These are phyloP conservation scores for Termitomyces sp. DNA, from an alignment of 768 basidiomycete genomes.

Conservation along the genomic window DNA sequence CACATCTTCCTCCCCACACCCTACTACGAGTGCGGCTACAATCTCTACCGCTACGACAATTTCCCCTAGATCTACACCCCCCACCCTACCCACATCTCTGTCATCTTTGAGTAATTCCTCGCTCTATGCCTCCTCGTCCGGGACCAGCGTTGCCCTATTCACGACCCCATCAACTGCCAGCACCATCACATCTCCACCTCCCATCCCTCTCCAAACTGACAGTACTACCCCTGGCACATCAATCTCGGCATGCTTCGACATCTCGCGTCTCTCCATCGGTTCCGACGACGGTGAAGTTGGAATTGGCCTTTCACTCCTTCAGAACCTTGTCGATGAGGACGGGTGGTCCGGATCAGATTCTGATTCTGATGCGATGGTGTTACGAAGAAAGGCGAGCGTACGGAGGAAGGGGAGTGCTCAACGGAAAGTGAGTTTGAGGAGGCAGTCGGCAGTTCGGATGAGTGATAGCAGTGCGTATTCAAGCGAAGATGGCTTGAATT, in stretches of 20 bases:
- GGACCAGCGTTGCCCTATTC: background rate
- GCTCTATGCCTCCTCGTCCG: conserved; percentile 2
- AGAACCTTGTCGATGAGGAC: conserved; percentile 35
- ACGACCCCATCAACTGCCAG: background rate
- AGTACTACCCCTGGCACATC: conserved; percentile 9
- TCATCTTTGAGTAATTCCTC: background rate
- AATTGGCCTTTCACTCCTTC: conserved; percentile 64
- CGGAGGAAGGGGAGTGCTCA: background rate
- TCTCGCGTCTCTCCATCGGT: background rate
- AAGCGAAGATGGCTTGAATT: conserved; percentile 12
- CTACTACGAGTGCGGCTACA: background rate
- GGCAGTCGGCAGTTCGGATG: background rate
- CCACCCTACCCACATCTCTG: background rate
- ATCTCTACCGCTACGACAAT: background rate
- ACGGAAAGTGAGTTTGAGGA: background rate
- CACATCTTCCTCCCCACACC: background rate
- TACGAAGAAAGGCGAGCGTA: background rate
- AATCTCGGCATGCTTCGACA: conserved; percentile 16
- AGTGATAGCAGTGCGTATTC: conserved; percentile 16
- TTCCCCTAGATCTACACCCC: no score
- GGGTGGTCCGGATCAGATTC: conserved; percentile 23
- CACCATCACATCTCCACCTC: background rate
- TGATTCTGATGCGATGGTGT: conserved; percentile 7
- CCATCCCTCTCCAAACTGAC: conserved; percentile 5
- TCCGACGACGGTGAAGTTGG: conserved; percentile 50